Evolutionary conservation across 2,329 filamentous ascomycete genomes (phyloP), one percentile per base, ranked within the genome.

Genomic region (Xylaria sp.): DNA sequence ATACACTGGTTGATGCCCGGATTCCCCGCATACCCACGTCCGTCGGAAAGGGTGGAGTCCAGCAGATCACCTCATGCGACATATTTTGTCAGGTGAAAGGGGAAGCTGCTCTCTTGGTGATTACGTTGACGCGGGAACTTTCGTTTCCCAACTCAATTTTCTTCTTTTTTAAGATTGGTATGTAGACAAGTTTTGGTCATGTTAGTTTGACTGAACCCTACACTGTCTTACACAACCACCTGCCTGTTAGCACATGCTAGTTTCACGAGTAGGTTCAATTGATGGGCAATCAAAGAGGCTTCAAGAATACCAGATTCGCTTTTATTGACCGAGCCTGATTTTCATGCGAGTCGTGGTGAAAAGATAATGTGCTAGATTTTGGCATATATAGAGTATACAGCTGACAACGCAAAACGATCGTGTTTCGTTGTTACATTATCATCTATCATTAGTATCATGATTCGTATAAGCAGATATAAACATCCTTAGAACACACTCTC

Each of bases 371-470:
- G 15, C 55, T 3, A 3, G n/a, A 23, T 8, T 6, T 20, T 39
- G 31, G 25, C 41, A 13, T 34, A 46, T 59, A 37, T 50, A 25
- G 44, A 39, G n/a, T 64, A 18, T 66, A 52, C 4, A 66, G 50
- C 15, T 72, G 70, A 74, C 62, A 75, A 77, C 69, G 72, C 70
- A 73, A 65, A 76, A 76, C 72, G 76, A 75, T 58, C 71, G 46
- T 75, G 71, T 72, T 72, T 75, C 74, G 74, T 76, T 74, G 56
- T 67, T 75, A 75, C 73, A 76, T 76, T 71, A 73, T 75, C 76
- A 65, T 77, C 72, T 74, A 77, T 78, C 77, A 66, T 78, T 63
- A 76, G 65, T 73, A 59, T 78, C 77, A 73, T 78, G 72, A 76
- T 57, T 77, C 75, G 73, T 78, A 73, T 72, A 54, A 20, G n/a